A percentile compares a stretch with the other conserved stretches of the same genome.
Conservation (phyloP, 306 rosid genomes). For the Rosa rugosa region DNA sequence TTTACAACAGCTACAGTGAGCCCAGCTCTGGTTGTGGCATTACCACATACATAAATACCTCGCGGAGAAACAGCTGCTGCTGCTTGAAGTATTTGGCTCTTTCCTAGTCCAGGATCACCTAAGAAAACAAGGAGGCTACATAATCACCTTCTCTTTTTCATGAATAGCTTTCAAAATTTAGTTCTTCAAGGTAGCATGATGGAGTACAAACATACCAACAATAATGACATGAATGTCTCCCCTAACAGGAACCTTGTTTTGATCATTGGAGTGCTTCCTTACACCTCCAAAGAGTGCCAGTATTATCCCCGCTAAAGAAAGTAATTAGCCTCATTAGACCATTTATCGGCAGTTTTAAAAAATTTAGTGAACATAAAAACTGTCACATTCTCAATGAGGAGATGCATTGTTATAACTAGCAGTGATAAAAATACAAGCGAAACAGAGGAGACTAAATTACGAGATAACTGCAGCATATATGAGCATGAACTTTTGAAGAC, state of each 20-base stretch:
- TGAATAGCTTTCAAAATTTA: conserved; percentile 20
- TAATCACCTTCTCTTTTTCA: conserved; percentile 24
- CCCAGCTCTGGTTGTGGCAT: conserved; percentile 92
- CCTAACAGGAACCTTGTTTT: conserved; percentile 94
- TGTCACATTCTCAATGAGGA: neutral
- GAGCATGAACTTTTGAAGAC: conserved; percentile 16
- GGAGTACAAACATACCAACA: conserved; percentile 66
- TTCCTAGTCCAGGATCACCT: conserved; percentile 98
- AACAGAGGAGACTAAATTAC: neutral
- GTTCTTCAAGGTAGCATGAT: conserved; percentile 30
- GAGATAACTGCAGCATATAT: conserved; percentile 9
- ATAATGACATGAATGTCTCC: conserved; percentile 92
- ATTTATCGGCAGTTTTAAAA: conserved; percentile 16
- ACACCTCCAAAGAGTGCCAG: conserved; percentile 88
- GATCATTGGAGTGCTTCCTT: conserved; percentile 78
- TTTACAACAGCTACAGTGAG: conserved; percentile 92
- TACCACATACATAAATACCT: conserved; percentile 95
- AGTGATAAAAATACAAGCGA: neutral
- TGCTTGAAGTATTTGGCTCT: conserved; percentile 94
- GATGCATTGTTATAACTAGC: neutral
- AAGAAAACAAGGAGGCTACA: conserved; percentile 26
- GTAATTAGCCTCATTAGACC: conserved; percentile 9
- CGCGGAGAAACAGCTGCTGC: conserved; percentile 90
- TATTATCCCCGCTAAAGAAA: conserved; percentile 74
- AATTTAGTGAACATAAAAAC: neutral